phyloP scores from a whole-genome alignment of 116 monocot genomes.

The Papilionanthe hybrid region DNA sequence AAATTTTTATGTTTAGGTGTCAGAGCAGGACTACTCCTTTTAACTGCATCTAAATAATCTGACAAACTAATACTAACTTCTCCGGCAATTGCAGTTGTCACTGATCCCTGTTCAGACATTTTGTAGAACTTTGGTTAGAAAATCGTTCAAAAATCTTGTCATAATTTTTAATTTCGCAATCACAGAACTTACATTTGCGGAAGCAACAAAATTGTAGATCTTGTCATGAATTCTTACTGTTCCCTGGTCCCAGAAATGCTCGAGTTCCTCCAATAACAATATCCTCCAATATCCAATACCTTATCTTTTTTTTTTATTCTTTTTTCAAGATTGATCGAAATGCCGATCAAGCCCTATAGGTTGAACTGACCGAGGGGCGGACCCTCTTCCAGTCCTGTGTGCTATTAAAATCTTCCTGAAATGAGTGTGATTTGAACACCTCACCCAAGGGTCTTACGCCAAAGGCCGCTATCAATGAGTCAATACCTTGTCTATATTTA shows the following conservation, averaged over 20 bases:
- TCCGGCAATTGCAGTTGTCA: constrained; percentile 29
- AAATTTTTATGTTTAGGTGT: too few relatives aligned
- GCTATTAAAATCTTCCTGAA: too few relatives aligned
- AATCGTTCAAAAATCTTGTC: too few relatives aligned
- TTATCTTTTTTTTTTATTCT: constrained; percentile 48
- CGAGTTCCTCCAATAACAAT: constrained; percentile 37
- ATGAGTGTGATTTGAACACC: too few relatives aligned
- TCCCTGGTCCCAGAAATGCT: constrained; percentile 28
- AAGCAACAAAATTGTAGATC: constrained; percentile 35
- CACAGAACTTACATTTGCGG: constrained; percentile 20
- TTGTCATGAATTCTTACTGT: constrained; percentile 41
- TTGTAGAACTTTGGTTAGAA: neutral
- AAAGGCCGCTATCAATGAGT: too few relatives aligned
- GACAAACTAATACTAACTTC: constrained; percentile 35
- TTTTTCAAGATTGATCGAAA: too few relatives aligned
- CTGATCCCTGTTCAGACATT: constrained; percentile 26
- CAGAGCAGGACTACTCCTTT: too few relatives aligned
- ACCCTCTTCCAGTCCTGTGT: too few relatives aligned
- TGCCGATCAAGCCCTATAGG: too few relatives aligned
- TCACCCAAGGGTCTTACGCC: too few relatives aligned
- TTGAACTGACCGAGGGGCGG: too few relatives aligned
- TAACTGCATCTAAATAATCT: constrained; percentile 36
- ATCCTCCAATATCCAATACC: constrained; percentile 30
- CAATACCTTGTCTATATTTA: too few relatives aligned
- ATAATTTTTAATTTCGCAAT: neutral